Percentiles rank a stretch among this genome's conserved stretches.
Conservation (phyloP, 139 green algal genomes). For the Pleodorina starrii region DNA sequence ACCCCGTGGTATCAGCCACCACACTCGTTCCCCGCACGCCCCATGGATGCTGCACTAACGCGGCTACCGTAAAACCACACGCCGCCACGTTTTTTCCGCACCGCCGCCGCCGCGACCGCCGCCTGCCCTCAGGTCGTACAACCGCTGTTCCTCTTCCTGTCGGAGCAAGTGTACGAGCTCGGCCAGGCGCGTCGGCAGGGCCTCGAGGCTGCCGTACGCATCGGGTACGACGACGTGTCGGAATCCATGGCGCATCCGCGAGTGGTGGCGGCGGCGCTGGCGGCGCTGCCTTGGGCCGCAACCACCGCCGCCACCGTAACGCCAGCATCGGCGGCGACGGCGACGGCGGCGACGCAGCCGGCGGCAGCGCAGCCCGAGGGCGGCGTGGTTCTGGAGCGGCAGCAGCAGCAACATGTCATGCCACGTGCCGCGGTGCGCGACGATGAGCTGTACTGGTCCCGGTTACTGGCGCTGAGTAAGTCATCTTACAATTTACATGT, state of each 20-base stretch:
- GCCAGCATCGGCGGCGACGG: no score
- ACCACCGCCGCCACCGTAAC: background rate
- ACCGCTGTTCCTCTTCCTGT: slow-evolving; percentile 81
- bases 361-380: no score
- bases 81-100: no score
- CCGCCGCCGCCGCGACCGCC: no score
- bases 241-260: slow-evolving; percentile 73
- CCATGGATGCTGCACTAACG: no score
- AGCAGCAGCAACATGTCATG: background rate
- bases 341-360: no score
- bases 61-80: no score
- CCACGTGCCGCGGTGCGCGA: background rate
- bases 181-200: slow-evolving; percentile 49
- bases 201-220: slow-evolving; percentile 67
- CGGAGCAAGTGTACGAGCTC: slow-evolving; percentile 63
- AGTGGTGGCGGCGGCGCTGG: slow-evolving; percentile 43
- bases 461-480: slow-evolving; percentile 29
- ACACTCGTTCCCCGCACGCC: no score
- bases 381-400: no score
- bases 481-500: no score
- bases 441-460: slow-evolving; percentile 35
- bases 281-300: slow-evolving; percentile 29
- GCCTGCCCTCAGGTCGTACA: slow-evolving; percentile 66
- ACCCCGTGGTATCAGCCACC: no score
- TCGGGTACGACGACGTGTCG: slow-evolving; percentile 88